phyloP scores from a whole-genome alignment of 768 basidiomycete species.

The Trametes cubensis region DNA sequence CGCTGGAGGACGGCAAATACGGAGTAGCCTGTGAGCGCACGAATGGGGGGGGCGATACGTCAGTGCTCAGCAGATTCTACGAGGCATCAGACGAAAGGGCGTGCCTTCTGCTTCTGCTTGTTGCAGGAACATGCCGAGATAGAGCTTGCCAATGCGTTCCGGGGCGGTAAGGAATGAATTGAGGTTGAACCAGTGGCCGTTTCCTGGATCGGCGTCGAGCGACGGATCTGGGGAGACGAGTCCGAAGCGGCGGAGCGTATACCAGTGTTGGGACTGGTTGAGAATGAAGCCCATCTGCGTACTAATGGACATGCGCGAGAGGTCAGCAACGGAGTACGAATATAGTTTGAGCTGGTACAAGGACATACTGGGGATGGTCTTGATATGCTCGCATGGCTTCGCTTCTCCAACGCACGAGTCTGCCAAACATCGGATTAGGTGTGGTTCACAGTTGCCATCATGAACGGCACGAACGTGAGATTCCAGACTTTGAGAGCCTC shows the following conservation, averaged over 20 bases:
- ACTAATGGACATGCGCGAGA: slow-evolving; percentile 42
- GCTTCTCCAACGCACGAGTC: slow-evolving; percentile 83
- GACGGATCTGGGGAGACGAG: slow-evolving; percentile 42
- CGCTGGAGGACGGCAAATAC: slow-evolving; percentile 74
- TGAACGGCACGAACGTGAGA: slow-evolving; percentile 54
- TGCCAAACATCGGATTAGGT: slow-evolving; percentile 32
- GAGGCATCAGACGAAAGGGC: slow-evolving; percentile 17
- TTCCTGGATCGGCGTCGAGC: slow-evolving; percentile 46
- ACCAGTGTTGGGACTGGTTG: slow-evolving; percentile 88
- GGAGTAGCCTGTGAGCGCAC: slow-evolving; percentile 63
- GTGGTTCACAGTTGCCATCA: not conserved
- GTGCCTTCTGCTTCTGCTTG: slow-evolving; percentile 85
- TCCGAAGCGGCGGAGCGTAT: slow-evolving; percentile 83
- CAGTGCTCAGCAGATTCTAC: slow-evolving; percentile 11
- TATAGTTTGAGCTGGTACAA: not conserved
- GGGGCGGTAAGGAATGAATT: slow-evolving; percentile 73
- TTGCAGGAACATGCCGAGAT: slow-evolving; percentile 83
- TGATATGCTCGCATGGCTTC: slow-evolving; percentile 81
- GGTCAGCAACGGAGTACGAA: not conserved
- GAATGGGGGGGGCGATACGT: not conserved
- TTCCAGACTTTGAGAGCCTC: slow-evolving; percentile 85
- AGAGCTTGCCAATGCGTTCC: slow-evolving; percentile 82
- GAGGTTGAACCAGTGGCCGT: slow-evolving; percentile 86
- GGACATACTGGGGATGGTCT: slow-evolving; percentile 71
- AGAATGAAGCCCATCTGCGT: slow-evolving; percentile 86